Evolutionary conservation across 2,329 filamentous ascomycete species (phyloP), one percentile per base, ranked within the genome.

Genomic region (Shiraia bambusicola): DNA sequence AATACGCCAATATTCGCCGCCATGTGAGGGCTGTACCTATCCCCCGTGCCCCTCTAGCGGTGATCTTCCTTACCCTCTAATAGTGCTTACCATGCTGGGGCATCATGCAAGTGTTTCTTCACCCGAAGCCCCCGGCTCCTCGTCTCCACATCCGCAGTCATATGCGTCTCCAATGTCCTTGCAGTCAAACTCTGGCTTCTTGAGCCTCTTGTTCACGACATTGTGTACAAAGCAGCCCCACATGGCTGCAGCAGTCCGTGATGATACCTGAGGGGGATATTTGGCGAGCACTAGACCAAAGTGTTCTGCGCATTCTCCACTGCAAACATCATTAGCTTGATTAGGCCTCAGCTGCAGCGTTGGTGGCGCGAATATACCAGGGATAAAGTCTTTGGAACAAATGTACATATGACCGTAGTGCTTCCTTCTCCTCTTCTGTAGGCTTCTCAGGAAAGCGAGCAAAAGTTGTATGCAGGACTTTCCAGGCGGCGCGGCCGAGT

Each of bases 161-260:
- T 85, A 85, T 50, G 82, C 83, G 43, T 83, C 80, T 2, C 81
- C 82, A 42, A 85, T 80, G 27, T 83, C 78, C 29, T 74, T 75
- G 64, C 82, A 85, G 61, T 84, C 80, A 57, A 84, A 85, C 15
- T 78, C 63, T 4, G 76, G 73, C 62, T 85, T 85, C 24, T 75
- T 65, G 45, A 85, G 67, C 56, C 79, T 77, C 58, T 78, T 74
- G 58, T 85, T 85, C 47, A 85, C 81, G 56, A 83, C 74, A 50
- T 85, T 85, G 58, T 85, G 82, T 28, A 84, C 78, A 58, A 81
- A 80, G 61, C 82, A 85, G 7, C 77, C 82, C 82, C 82, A 85
- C 19, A 76, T 81, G 3, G 82, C 80, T n/a, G 82, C 82, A 2
- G 77, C 75, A 39, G 76, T 77, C 29, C 82, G 73, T 15, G 79